A percentile compares a stretch with the other conserved stretches of the same genome.
These are phyloP conservation scores for Albophoma yamanashiensis DNA, from an alignment of 2,329 filamentous ascomycete species.

Conservation along the genomic window DNA sequence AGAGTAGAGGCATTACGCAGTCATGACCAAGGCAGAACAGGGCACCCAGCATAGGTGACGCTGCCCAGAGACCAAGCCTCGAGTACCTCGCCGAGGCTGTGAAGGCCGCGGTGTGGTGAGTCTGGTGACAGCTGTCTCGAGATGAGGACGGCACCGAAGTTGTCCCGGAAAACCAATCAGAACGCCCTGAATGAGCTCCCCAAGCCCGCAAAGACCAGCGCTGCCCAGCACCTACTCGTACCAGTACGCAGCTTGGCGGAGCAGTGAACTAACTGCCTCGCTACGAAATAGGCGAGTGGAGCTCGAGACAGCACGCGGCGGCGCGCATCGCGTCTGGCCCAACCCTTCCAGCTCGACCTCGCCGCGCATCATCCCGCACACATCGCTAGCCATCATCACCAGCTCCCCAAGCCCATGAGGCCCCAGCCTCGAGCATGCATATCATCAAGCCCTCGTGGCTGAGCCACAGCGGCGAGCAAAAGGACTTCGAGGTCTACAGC, in stretches of 20 bases:
- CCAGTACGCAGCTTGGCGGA: too few relatives aligned
- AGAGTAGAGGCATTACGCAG: not conserved
- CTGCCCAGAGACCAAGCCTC: not conserved
- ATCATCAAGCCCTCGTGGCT: slow-evolving; percentile 95
- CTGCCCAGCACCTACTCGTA: not conserved
- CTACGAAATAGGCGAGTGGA: not conserved
- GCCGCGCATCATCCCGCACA: not conserved
- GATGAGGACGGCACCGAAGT: not conserved
- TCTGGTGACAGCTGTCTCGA: too few relatives aligned
- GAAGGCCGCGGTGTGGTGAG: too few relatives aligned
- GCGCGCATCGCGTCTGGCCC: not conserved
- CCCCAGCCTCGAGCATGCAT: slow-evolving; percentile 43
- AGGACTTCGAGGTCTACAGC: slow-evolving; percentile 97
- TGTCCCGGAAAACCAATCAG: not conserved
- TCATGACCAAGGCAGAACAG: not conserved
- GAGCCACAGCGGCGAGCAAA: slow-evolving; percentile 92
- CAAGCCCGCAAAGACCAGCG: not conserved
- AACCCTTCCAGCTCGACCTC: not conserved
- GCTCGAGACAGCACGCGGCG: not conserved
- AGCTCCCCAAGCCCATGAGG: slow-evolving; percentile 2
- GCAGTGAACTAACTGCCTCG: too few relatives aligned
- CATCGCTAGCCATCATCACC: not conserved
- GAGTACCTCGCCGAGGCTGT: not conserved
- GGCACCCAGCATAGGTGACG: not conserved
- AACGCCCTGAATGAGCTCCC: not conserved